Percentiles rank a stretch among this genome's conserved stretches.
These are phyloP conservation scores for Syzygium malaccense DNA, from an alignment of 441 rosid species.

Conservation along the genomic window DNA sequence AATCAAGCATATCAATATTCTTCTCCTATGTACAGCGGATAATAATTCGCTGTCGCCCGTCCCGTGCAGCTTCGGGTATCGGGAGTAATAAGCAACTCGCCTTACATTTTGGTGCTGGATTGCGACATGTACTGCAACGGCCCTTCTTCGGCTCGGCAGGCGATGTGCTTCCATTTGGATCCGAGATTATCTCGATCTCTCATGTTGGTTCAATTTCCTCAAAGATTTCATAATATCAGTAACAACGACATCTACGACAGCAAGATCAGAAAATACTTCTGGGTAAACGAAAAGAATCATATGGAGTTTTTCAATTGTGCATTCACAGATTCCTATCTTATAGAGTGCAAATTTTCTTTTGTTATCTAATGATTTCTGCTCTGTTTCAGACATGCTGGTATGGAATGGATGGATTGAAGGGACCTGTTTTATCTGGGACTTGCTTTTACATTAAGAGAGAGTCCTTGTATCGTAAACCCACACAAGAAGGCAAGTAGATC, in stretches of 20 bases:
- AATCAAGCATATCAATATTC: neutral
- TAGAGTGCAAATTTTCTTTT: neutral
- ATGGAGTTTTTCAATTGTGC: neutral
- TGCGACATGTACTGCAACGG: slow-evolving; percentile 41
- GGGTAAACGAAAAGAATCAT: slow-evolving; percentile 6
- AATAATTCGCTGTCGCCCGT: neutral
- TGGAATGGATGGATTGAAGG: slow-evolving; percentile 36
- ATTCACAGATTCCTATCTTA: neutral
- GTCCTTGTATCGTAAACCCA: slow-evolving; percentile 7
- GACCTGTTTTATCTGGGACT: slow-evolving; percentile 29
- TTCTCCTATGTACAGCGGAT: neutral
- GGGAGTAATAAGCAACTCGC: slow-evolving; percentile 28
- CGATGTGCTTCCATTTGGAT: slow-evolving; percentile 36
- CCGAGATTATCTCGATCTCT: slow-evolving; percentile 13
- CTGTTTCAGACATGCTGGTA: slow-evolving; percentile 8
- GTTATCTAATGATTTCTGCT: neutral
- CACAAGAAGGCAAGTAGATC: neutral
- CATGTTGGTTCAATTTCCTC: slow-evolving; percentile 36
- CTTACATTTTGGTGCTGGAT: slow-evolving; percentile 28
- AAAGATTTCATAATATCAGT: slow-evolving; percentile 28
- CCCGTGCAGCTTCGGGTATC: slow-evolving; percentile 34
- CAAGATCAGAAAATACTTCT: neutral
- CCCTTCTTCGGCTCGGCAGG: slow-evolving; percentile 34
- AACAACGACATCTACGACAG: slow-evolving; percentile 33
- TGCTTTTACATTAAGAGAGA: slow-evolving; percentile 32